These are phyloP conservation scores for Dentipellis fragilis DNA, from an alignment of 768 basidiomycete species.

Conservation along the genomic window DNA sequence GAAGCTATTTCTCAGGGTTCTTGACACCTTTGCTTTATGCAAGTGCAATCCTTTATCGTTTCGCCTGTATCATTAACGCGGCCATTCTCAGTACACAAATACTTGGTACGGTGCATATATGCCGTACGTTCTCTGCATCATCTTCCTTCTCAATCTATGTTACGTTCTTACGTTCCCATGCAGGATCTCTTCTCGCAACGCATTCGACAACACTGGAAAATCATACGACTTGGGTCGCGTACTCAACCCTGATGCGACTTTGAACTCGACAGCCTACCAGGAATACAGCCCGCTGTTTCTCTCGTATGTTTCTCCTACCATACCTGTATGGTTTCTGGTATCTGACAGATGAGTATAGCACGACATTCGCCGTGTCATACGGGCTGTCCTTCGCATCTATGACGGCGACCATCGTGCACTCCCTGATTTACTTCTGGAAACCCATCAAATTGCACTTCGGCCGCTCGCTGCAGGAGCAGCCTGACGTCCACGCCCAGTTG, in stretches of 20 bases:
- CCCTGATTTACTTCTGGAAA: conserved; percentile 32
- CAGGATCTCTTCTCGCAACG: conserved; percentile 24
- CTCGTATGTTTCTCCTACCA: conserved; percentile 4
- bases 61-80: neutral
- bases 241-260: conserved; percentile 23
- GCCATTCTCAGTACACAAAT: conserved; percentile 19
- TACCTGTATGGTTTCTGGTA: neutral
- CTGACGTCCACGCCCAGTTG: conserved; percentile 37
- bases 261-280: conserved; percentile 27
- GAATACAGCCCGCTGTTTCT: conserved; percentile 33
- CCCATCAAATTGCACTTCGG: conserved; percentile 30
- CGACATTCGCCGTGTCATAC: conserved; percentile 53
- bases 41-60: neutral
- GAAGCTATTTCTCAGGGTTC: conserved; percentile 19
- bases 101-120: conserved; percentile 22
- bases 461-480: conserved; percentile 32
- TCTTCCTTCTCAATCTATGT: neutral
- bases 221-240: conserved; percentile 30
- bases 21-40: conserved; percentile 25
- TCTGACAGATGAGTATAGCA: conserved; percentile 22
- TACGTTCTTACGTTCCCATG: neutral
- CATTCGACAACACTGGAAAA: conserved; percentile 31
- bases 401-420: conserved; percentile 32
- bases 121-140: conserved; percentile 20
- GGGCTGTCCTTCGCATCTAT: conserved; percentile 36